phyloP scores from a whole-genome alignment of 805 yeast species.

The Candida adriatica region DNA sequence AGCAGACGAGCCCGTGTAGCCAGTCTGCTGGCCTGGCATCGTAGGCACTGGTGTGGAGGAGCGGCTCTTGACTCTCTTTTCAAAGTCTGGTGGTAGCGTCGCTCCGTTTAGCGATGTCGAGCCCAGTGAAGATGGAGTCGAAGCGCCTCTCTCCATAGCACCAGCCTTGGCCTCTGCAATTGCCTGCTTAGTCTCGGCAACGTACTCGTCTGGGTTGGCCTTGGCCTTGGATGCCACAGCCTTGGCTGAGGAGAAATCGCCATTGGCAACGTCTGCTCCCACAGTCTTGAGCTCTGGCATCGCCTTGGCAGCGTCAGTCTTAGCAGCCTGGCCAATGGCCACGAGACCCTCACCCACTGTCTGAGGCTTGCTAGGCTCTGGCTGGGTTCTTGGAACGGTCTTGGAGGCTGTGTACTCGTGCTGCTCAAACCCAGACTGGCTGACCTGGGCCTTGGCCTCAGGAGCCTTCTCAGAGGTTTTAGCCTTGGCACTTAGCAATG shows the following conservation, averaged over 20 bases:
- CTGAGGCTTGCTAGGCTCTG: too few species aligned
- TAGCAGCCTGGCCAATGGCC: constrained; percentile 8
- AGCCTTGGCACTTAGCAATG: constrained; percentile 5
- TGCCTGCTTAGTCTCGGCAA: constrained; percentile 8
- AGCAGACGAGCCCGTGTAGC: constrained; percentile 7
- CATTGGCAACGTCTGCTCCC: constrained; percentile 6
- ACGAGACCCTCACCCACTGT: too few species aligned
- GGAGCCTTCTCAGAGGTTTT: too few species aligned
- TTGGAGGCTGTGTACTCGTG: constrained; percentile 17
- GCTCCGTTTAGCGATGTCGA: constrained; percentile 16
- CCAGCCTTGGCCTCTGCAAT: background rate
- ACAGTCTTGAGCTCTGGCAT: constrained; percentile 21
- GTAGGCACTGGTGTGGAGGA: too few species aligned
- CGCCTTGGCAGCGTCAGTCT: constrained; percentile 7
- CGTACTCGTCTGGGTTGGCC: constrained; percentile 7
- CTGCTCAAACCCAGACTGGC: constrained; percentile 11
- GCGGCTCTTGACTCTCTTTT: constrained; percentile 13
- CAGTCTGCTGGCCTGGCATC: constrained; percentile 11
- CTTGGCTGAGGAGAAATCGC: constrained; percentile 10
- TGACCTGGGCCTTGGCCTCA: too few species aligned
- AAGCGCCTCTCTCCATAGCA: constrained; percentile 1
- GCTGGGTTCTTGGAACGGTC: constrained; percentile 14
- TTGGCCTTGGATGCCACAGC: constrained; percentile 5
- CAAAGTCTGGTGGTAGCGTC: constrained; percentile 22
- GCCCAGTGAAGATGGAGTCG: constrained; percentile 11